phyloP scores from a whole-genome alignment of 2,329 filamentous ascomycete species.

The Cryphonectria carpinicola region DNA sequence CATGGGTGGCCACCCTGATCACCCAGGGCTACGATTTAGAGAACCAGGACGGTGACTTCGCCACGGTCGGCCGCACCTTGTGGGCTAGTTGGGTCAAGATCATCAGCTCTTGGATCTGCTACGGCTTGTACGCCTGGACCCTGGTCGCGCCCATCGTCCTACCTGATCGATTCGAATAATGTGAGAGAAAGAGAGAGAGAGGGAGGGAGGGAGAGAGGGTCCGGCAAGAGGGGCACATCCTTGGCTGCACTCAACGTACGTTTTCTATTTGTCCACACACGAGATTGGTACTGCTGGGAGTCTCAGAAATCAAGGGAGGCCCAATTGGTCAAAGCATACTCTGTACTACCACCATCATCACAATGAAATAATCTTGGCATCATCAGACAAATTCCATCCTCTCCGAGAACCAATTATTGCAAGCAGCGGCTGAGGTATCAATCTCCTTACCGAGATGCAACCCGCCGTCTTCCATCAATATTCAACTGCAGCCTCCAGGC shows the following conservation, averaged over 20 bases:
- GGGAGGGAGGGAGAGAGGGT: background rate
- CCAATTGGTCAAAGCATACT: background rate
- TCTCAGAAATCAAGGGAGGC: background rate
- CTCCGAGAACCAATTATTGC: slow-evolving; percentile 9
- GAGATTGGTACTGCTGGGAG: slow-evolving; percentile 12
- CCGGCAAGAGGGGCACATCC: slow-evolving; percentile 32
- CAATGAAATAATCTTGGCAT: background rate
- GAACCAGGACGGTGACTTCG: slow-evolving; percentile 74
- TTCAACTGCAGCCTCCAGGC: slow-evolving; percentile 15
- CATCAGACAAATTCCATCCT: background rate
- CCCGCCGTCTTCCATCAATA: slow-evolving; percentile 7
- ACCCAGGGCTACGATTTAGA: slow-evolving; percentile 72
- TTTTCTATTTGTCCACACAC: slow-evolving; percentile 27
- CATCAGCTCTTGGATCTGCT: slow-evolving; percentile 95
- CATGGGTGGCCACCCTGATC: slow-evolving; percentile 92
- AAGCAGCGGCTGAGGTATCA: slow-evolving; percentile 15
- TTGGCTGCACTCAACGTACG: slow-evolving; percentile 42
- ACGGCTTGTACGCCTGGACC: slow-evolving; percentile 92
- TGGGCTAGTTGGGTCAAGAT: slow-evolving; percentile 99
- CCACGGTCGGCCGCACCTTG: slow-evolving; percentile 91
- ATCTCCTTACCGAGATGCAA: slow-evolving; percentile 16
- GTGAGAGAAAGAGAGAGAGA: no score
- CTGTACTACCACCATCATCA: slow-evolving; percentile 24
- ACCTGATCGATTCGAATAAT: slow-evolving; percentile 74
- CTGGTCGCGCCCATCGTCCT: slow-evolving; percentile 83